Conservation (phyloP, 345 rosid species). For the Salix udensis region DNA sequence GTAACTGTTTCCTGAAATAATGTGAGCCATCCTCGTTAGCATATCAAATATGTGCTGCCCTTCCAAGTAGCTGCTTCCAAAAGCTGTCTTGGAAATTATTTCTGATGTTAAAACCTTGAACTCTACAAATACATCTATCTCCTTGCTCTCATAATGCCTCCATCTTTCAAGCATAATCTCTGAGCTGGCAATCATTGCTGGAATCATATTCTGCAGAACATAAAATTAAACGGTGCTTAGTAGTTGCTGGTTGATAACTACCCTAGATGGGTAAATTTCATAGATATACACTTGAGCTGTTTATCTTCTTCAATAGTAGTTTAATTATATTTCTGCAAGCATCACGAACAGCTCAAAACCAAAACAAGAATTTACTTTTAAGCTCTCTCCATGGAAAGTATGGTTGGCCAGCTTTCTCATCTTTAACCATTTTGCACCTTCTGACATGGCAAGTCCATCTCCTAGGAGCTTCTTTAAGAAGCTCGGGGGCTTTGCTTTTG, state of each 20-base stretch:
- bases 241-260: not conserved
- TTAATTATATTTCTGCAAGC: not conserved
- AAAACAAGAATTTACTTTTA: slow-evolving; percentile 29
- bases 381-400: slow-evolving; percentile 43
- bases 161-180: slow-evolving; percentile 49
- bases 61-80: slow-evolving; percentile 45
- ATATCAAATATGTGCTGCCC: slow-evolving; percentile 37
- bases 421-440: slow-evolving; percentile 41
- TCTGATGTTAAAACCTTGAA: slow-evolving; percentile 39
- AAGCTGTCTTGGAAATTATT: slow-evolving; percentile 48
- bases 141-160: slow-evolving; percentile 28
- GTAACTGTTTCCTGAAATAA: slow-evolving; percentile 11
- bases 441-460: slow-evolving; percentile 31
- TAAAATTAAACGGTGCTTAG: not conserved
- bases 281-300: not conserved
- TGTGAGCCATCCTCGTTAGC: slow-evolving; percentile 16
- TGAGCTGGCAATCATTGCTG: slow-evolving; percentile 34
- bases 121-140: slow-evolving; percentile 39
- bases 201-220: slow-evolving; percentile 30
- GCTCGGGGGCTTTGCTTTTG: not conserved
- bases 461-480: slow-evolving; percentile 32
- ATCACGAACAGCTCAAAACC: not conserved
- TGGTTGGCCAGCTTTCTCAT: slow-evolving; percentile 43
- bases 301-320: not conserved
- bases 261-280: not conserved